phyloP scores from a whole-genome alignment of 2,329 filamentous ascomycete genomes.

The Aspergillus ibericus region DNA sequence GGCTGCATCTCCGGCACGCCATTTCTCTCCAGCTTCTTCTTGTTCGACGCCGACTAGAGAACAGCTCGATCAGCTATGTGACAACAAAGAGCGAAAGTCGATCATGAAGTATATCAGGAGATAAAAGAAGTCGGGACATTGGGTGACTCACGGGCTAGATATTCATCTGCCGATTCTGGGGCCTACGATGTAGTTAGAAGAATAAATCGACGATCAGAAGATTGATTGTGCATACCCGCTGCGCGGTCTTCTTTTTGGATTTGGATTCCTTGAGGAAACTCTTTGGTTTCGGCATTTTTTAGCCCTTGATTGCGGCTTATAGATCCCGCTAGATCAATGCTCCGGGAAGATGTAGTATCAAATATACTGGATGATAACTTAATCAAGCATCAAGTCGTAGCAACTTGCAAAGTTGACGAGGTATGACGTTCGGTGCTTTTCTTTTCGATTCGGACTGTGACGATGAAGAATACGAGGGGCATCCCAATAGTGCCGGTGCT shows the following conservation, averaged over 20 bases:
- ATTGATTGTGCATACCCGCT: conserved; percentile 32
- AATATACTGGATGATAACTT: background rate
- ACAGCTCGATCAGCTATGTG: background rate
- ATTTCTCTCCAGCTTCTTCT: conserved; percentile 73
- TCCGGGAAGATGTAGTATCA: background rate
- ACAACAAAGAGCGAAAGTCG: no score
- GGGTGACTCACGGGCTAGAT: conserved; percentile 54
- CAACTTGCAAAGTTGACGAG: background rate
- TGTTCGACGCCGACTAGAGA: conserved; percentile 61
- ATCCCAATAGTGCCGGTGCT: background rate
- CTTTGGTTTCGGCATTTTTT: conserved; percentile 43
- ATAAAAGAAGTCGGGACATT: background rate
- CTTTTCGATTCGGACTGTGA: background rate
- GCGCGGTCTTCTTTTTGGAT: conserved; percentile 39
- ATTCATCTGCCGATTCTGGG: conserved; percentile 66
- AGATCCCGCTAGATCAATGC: no score
- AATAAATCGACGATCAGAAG: background rate
- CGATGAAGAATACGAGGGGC: background rate
- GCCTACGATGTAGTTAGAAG: conserved; percentile 36
- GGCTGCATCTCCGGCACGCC: conserved; percentile 67
- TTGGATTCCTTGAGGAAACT: conserved; percentile 44
- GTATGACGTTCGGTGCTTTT: background rate
- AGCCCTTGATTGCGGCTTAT: background rate
- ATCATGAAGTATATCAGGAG: background rate
- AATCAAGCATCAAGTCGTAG: background rate